Percentiles rank a stretch among this genome's conserved stretches.
phyloP scores from a whole-genome alignment of 2,329 filamentous ascomycete species.

The Drechslera avenae region DNA sequence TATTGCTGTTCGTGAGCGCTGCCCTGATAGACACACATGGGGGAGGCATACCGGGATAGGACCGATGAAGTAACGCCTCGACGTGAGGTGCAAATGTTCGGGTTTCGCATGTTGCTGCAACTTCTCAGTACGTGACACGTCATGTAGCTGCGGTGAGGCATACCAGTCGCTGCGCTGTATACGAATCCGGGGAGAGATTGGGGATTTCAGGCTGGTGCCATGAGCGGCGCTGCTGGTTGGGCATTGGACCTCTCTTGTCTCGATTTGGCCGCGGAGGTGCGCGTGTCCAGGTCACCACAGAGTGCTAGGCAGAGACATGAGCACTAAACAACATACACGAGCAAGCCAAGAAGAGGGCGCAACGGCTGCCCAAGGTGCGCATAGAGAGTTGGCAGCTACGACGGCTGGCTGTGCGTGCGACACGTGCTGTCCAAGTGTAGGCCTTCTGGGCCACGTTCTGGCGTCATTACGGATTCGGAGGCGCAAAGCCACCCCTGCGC shows the following conservation, averaged over 20 bases:
- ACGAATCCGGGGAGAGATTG: constrained; percentile 55
- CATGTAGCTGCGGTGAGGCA: constrained; percentile 4
- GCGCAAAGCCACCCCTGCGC: constrained; percentile 26
- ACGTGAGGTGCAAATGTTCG: constrained; percentile 66
- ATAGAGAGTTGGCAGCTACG: constrained; percentile 25
- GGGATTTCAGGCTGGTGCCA: constrained; percentile 44
- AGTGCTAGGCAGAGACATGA: constrained; percentile 13
- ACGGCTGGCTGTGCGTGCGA: constrained; percentile 17
- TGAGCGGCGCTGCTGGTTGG: constrained; percentile 35
- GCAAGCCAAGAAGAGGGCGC: constrained; percentile 8
- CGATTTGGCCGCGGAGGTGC: constrained; percentile 20
- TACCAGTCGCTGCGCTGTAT: constrained; percentile 61
- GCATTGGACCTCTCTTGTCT: constrained; percentile 35
- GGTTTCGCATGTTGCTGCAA: constrained; percentile 64
- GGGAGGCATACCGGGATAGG: constrained; percentile 58
- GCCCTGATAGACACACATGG: constrained; percentile 1
- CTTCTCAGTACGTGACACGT: constrained; percentile 14
- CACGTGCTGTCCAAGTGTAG: constrained; percentile 17
- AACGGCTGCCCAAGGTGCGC: constrained; percentile 11
- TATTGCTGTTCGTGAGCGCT: constrained; percentile 23
- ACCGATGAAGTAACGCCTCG: constrained; percentile 67
- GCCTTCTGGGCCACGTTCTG: constrained; percentile 2
- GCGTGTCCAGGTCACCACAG: constrained; percentile 17
- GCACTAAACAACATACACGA: constrained; percentile 25
- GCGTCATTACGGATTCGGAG: constrained; percentile 29